These are phyloP conservation scores for Kurtzmaniella quercitrusa DNA, from an alignment of 1,139 yeast genomes.

Conservation along the genomic window DNA sequence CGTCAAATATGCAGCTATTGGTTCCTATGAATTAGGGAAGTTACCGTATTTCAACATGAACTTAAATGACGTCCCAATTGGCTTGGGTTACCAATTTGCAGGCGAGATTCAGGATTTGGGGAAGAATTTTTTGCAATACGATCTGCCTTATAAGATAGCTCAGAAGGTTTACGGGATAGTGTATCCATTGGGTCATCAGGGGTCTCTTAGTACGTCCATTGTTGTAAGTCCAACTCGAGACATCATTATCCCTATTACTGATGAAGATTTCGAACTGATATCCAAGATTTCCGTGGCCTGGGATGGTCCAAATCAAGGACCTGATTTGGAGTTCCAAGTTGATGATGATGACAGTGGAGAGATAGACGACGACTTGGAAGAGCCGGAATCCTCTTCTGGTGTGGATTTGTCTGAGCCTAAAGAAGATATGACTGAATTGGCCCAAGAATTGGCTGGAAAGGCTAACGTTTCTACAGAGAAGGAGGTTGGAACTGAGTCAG, in stretches of 20 bases:
- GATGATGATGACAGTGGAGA: constrained; percentile 8
- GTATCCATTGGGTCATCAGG: constrained; percentile 31
- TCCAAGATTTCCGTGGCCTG: constrained; percentile 9
- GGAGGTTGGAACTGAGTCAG: not conserved
- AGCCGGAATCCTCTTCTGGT: not conserved
- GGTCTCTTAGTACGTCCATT: constrained; percentile 33
- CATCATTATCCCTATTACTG: constrained; percentile 25
- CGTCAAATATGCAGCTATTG: constrained; percentile 34
- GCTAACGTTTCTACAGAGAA: no score
- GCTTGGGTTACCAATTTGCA: constrained; percentile 41
- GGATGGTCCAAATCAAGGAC: not conserved
- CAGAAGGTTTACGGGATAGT: constrained; percentile 36
- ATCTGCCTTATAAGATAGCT: constrained; percentile 24
- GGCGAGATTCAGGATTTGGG: constrained; percentile 36
- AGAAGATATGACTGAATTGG: not conserved
- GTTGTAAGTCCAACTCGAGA: constrained; percentile 33
- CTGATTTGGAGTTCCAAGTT: not conserved
- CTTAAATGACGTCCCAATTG: constrained; percentile 35
- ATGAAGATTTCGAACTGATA: constrained; percentile 19
- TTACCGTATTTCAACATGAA: constrained; percentile 34
- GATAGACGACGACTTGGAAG: constrained; percentile 5
- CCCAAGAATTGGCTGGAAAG: not conserved
- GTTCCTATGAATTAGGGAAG: constrained; percentile 37
- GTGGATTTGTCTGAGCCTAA: constrained; percentile 11
- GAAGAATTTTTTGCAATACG: constrained; percentile 15